Base-by-base conservation (phyloP, 257 asterid species). In the Nyctanthes arbortristis region DNA sequence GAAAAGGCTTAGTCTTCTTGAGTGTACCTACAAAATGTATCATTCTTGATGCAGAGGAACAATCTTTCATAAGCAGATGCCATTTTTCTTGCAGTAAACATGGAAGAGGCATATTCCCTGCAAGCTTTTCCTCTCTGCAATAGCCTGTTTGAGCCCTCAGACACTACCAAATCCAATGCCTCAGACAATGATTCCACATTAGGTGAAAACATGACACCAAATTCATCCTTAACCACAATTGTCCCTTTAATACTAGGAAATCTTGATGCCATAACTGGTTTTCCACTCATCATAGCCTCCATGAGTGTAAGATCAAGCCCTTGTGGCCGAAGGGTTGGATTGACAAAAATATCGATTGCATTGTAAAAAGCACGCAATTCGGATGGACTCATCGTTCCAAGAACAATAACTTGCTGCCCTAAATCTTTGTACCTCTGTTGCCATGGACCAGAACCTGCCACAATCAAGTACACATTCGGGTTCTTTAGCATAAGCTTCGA, bases 371-470 rank as follows among this genome's bases (percentile, higher is more conserved):
- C 87, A 1, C 81, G 75, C 52, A 93, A 34, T 29, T 89, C 84
- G 0, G 73, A 24, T 7, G 90, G 91, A 70, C 67, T 81, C 96
- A 93, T 80, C 11, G 98, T 87, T 7, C 96, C 97, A 32, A 88
- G 25, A 9, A 84, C 85, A 36, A 87, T 80, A 7, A 91, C 97
- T 63, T 81, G 92, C 4, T 80, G 31, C 28, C 96, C 97, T 72
- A 91, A 54, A 5, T 91, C 97, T 57, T 76, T 76, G 76, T 91
- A 93, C 16, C 97, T 75, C 47, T 78, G 80, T 13, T 59, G 76
- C 97, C 98, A 93, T 20, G 97, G 98, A 18, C 97, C 97, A 0
- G 98, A 79, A 4, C 98, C 98, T 12, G 90, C 98, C n/a, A 93
- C 98, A 24, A 93, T 66, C 49, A 93, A 66, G 85, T 85, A 89